Evolutionary conservation across 805 yeast genomes (phyloP), one percentile per base, ranked within the genome.

Genomic region (Candida nitratophila): DNA sequence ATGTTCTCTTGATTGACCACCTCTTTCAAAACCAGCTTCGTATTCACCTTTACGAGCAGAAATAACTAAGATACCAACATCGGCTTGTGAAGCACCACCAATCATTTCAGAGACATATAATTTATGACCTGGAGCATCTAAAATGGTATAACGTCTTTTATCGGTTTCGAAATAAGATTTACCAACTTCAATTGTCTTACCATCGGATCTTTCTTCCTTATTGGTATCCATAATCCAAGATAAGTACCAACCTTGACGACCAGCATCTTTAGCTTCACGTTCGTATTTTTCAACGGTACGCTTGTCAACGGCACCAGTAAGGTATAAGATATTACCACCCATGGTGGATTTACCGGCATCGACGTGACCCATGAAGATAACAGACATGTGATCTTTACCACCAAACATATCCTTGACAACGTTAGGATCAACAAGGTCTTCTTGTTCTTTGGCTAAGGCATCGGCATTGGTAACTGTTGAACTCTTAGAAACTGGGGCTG

Each of bases 211-310:
- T 74, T 93, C 99, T 71, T 93, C 99, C 69, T 88, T 90, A 73
- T 95, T 93, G 56, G 97, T 91, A 67, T 93, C 99, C 96, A 93
- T 90, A 56, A 93, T 95, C 99, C 99, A 93, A 9, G 98, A 90
- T 56, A 93, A 73, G 66, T 93, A 93, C 99, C 99, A 93, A 67
- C 97, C 97, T 73, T 93, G 99, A 74, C 98, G 86, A 66, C 99
- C 98, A 39, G 98, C 98, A 57, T 93, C 99, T 67, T 89, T 89
- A 48, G 99, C 99, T 70, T 93, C 99, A 66, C 90, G 81, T 73
- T 93, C 98, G 64, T 91, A 91, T 68, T 93, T 93, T 56, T 93
- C 99, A 53, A 93, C 93, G 19, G 97, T 91, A 73, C 99, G 86
- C 76, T 93, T 93, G 68, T 93, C 99, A 48, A 93, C 99, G 40